Evolutionary conservation across 371 early-diverging fungal species (phyloP).

Genomic region (Apophysomyces elegans): DNA sequence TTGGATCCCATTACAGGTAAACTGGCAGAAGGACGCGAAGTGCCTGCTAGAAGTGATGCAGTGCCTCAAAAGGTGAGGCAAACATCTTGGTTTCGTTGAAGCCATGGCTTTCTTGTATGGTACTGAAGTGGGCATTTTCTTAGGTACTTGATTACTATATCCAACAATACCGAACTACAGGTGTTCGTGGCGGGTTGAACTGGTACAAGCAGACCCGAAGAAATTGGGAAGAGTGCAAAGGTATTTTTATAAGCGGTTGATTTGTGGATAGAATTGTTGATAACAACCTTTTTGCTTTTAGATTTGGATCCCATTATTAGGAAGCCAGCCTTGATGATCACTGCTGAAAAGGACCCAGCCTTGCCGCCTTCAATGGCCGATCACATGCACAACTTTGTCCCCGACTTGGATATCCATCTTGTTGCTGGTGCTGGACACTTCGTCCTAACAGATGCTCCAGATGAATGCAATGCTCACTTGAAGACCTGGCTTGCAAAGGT

Average conservation of each 20-base stretch:
- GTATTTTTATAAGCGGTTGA: constrained; percentile 1
- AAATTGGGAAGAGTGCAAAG: constrained; percentile 49
- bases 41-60: constrained; percentile 24
- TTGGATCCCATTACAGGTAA: constrained; percentile 27
- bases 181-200: constrained; percentile 48
- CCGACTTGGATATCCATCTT: constrained; percentile 35
- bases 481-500: constrained; percentile 39
- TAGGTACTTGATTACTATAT: constrained; percentile 45
- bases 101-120: neutral
- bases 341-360: constrained; percentile 43
- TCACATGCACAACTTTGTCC: constrained; percentile 36
- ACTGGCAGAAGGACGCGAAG: constrained; percentile 38
- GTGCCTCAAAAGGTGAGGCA: constrained; percentile 30
- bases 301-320: constrained; percentile 40
- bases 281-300: neutral
- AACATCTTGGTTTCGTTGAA: neutral
- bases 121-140: too few relatives aligned
- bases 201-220: constrained; percentile 49
- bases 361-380: constrained; percentile 49
- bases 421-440: constrained; percentile 49
- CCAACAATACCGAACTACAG: constrained; percentile 29
- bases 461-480: constrained; percentile 37
- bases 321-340: constrained; percentile 45
- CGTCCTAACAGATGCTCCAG: constrained; percentile 51
- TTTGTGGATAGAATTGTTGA: neutral